Base-by-base conservation (phyloP, 2,329 filamentous ascomycete species). In the Gnomoniopsis smithogilvyi region DNA sequence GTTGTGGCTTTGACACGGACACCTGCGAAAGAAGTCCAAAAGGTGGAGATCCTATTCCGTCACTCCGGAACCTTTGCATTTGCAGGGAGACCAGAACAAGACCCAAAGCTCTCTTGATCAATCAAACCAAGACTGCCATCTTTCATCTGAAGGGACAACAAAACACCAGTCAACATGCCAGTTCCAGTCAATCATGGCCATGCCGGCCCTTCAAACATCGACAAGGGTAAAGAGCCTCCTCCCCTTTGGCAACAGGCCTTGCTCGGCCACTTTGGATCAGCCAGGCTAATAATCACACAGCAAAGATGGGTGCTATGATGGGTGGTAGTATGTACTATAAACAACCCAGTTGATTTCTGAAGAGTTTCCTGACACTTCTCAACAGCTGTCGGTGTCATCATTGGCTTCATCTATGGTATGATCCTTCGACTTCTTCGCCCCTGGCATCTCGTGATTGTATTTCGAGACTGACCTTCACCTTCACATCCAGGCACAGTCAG, bases 291-390 rank as follows among this genome's bases (percentile, higher is more conserved):
- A n/a, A 60, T 60, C 59, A 66, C 56, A 66, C 73, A 96, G 92
- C 93, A 75, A 97, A 96, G 82, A 97, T 98, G 92, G 95, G 95
- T 68, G 92, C 90, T 64, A 88, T 99, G 88, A 98, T 98, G 92
- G 95, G 95, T 67, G 91, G 92, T 73, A 96, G 94, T 98, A 90
- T 69, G 92, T 85, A 15, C n/a, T 36, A 36, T 17, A 8, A 12
- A 21, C 8, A 6, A 22, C 21, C 51, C 12, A 4, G n/a, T 7
- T 2, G 3, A 6, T 10, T n/a, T 14, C 38, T 41, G 45, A 34
- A 30, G 21, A 33, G 3, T 7, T 4, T 36, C 57, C 53, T 62
- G 17, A 60, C 51, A 10, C 17, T 45, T 12, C 34, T 15, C 62
- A 54, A 15, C 68, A 98, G 95, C 92, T 75, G 95, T 99, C 63